Evolutionary conservation across 2,329 filamentous ascomycete species (phyloP).

Genomic region (Epichloe scottii): DNA sequence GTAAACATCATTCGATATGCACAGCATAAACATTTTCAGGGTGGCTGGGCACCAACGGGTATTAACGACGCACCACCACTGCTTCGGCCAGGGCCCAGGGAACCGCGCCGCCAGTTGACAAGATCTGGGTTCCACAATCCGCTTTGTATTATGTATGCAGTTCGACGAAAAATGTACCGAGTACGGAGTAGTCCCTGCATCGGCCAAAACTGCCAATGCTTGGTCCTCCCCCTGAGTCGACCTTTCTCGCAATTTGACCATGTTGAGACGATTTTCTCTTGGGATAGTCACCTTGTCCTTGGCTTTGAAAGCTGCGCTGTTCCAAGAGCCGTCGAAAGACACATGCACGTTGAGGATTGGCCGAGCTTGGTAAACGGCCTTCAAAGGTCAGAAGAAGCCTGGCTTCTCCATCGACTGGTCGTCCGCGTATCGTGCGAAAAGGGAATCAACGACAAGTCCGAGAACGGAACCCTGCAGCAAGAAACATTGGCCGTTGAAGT

Average conservation of each 20-base stretch:
- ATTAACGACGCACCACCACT: background rate
- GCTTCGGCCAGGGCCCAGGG: background rate
- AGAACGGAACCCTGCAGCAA: background rate
- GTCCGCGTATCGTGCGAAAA: no score
- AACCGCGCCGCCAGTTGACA: background rate
- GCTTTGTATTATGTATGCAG: background rate
- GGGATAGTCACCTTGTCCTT: no score
- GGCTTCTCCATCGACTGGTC: no score
- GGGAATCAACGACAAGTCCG: background rate
- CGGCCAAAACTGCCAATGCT: background rate
- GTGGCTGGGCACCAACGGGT: background rate
- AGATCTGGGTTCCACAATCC: background rate
- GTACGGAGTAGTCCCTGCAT: background rate
- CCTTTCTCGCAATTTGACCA: no score
- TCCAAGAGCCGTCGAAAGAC: no score
- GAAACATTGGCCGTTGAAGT: background rate
- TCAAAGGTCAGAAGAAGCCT: background rate
- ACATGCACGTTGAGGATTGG: no score
- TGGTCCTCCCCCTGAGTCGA: no score
- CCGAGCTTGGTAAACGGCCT: no score
- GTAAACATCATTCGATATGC: background rate
- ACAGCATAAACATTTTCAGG: background rate
- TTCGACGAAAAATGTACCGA: background rate
- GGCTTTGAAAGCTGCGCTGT: no score
- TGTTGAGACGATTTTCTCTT: no score